These are phyloP conservation scores for Limonium bicolor DNA, from an alignment of 148 eudicot species.

Conservation along the genomic window DNA sequence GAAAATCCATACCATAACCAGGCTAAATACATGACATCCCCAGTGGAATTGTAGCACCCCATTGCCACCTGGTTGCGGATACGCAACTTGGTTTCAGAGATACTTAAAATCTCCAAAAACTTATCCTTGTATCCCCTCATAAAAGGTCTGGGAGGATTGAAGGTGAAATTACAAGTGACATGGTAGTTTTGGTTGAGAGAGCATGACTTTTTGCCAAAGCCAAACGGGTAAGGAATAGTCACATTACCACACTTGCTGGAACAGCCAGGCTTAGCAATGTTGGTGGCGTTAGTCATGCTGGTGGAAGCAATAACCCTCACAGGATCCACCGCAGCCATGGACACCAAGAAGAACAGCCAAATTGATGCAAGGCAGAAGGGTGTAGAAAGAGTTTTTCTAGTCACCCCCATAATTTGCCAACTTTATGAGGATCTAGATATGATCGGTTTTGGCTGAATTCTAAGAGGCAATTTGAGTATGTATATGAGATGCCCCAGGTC, in stretches of 20 bases:
- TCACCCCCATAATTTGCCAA: too few relatives aligned
- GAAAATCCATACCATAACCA: not conserved
- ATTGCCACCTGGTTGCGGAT: not conserved
- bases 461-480: too few relatives aligned
- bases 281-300: not conserved
- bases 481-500: too few relatives aligned
- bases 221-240: not conserved
- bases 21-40: not conserved
- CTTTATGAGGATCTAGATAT: too few relatives aligned
- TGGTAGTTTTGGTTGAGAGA: constrained; percentile 1
- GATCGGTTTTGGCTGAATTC: too few relatives aligned
- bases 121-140: not conserved
- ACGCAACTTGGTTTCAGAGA: not conserved
- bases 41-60: not conserved
- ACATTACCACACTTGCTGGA: not conserved
- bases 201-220: not conserved
- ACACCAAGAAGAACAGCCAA: too few relatives aligned
- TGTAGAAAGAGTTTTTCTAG: too few relatives aligned
- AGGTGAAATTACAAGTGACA: not conserved
- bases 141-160: not conserved
- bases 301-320: too few relatives aligned
- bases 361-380: too few relatives aligned
- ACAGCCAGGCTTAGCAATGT: not conserved
- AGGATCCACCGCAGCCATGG: too few relatives aligned
- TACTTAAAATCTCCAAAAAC: not conserved